phyloP scores from a whole-genome alignment of 768 basidiomycete species.

The Rhodosporidiobolus odoratus region DNA sequence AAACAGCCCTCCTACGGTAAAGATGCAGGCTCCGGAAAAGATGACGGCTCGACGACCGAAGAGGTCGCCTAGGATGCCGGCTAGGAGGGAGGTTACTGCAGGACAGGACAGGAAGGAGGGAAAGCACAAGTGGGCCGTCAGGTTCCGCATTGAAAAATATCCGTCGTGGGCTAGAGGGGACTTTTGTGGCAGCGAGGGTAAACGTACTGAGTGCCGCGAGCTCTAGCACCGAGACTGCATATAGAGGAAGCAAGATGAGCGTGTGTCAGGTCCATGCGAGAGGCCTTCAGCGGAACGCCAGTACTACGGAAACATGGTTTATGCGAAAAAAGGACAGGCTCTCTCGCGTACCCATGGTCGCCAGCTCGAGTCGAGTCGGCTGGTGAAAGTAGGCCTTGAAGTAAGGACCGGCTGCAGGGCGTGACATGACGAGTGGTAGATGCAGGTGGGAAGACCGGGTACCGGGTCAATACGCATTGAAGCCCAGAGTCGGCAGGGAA shows the following conservation, averaged over 20 bases:
- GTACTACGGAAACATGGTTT: no score
- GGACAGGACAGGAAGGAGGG: neutral
- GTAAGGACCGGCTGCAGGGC: conserved; percentile 56
- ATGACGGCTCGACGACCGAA: conserved; percentile 81
- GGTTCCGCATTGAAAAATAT: neutral
- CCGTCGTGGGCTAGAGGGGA: neutral
- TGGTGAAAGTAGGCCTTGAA: conserved; percentile 76
- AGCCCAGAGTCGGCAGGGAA: neutral
- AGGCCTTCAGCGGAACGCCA: no score
- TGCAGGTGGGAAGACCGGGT: neutral
- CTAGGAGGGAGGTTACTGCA: conserved; percentile 78
- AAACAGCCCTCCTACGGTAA: conserved; percentile 76
- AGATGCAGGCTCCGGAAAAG: conserved; percentile 72
- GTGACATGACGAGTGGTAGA: neutral
- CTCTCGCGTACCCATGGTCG: conserved; percentile 69
- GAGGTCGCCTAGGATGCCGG: conserved; percentile 78
- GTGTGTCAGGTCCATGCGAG: neutral
- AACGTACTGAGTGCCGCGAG: conserved; percentile 78
- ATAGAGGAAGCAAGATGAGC: neutral
- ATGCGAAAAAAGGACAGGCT: neutral
- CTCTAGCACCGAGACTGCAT: conserved; percentile 56
- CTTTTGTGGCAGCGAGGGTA: neutral
- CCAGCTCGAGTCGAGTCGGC: conserved; percentile 66
- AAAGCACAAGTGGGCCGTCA: conserved; percentile 3
- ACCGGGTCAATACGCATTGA: no score